Evolutionary conservation across 1,284 basidiomycete genomes (phyloP).

Genomic region (Schizophyllum amplum): DNA sequence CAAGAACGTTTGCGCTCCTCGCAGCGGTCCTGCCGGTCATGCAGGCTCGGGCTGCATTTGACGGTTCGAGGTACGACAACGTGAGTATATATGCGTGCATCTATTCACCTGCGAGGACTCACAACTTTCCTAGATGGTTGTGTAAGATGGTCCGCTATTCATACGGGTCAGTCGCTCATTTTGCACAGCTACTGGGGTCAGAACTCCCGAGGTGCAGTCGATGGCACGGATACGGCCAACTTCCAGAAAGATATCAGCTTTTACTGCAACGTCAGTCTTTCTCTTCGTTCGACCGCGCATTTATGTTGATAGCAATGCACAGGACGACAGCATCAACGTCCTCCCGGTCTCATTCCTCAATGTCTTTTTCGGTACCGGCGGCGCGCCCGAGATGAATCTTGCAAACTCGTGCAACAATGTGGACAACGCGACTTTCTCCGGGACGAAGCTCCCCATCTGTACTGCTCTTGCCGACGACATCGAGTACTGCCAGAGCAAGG

Average conservation of each 20-base stretch:
- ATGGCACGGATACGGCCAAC: conserved; percentile 37
- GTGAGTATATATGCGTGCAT: conserved; percentile 25
- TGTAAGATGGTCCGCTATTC: no score
- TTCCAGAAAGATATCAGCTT: conserved; percentile 48
- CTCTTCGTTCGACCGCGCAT: not conserved
- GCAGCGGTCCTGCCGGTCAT: conserved; percentile 2
- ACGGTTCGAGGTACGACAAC: conserved; percentile 53
- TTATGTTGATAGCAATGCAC: not conserved
- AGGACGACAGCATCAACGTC: conserved; percentile 56
- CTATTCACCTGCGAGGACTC: conserved; percentile 1
- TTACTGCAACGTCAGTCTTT: conserved; percentile 45
- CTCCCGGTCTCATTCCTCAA: conserved; percentile 57
- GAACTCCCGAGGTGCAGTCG: conserved; percentile 55
- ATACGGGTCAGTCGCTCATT: conserved; percentile 8
- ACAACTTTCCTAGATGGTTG: conserved; percentile 51
- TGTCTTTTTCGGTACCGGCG: conserved; percentile 52
- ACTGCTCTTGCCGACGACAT: conserved; percentile 46
- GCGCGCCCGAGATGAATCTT: conserved; percentile 50
- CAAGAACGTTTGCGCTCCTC: no score
- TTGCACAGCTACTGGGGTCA: conserved; percentile 53
- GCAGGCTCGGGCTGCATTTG: conserved; percentile 33
- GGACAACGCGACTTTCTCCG: conserved; percentile 48
- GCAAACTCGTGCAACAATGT: conserved; percentile 54
- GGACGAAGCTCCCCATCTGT: conserved; percentile 49
- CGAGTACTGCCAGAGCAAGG: conserved; percentile 48